Evolutionary conservation across 1,284 basidiomycete genomes (phyloP).

Genomic region (Cryptococcus deneoformans): DNA sequence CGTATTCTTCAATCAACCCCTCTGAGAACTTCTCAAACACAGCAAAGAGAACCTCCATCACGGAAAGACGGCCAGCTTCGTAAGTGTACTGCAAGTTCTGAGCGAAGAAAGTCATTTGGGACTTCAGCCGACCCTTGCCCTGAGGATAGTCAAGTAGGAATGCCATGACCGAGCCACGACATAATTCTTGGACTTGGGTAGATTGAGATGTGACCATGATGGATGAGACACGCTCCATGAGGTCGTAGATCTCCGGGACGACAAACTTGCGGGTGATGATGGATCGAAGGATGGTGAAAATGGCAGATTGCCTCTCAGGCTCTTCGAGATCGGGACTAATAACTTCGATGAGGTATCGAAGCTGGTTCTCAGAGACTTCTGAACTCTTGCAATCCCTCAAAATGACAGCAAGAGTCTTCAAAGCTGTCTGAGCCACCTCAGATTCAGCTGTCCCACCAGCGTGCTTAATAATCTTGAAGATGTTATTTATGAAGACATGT

Average conservation of each 20-base stretch:
- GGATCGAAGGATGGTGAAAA: constrained; percentile 88
- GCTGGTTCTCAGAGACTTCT: constrained; percentile 83
- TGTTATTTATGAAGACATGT: constrained; percentile 81
- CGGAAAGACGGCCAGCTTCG: constrained; percentile 86
- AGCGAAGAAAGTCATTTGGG: constrained; percentile 88
- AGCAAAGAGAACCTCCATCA: constrained; percentile 84
- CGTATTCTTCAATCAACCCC: constrained; percentile 71
- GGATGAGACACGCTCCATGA: constrained; percentile 93
- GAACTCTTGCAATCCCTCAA: constrained; percentile 79
- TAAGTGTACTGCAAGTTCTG: constrained; percentile 90
- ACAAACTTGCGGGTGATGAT: constrained; percentile 89
- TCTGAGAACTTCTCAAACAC: constrained; percentile 82
- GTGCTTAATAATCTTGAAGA: constrained; percentile 78
- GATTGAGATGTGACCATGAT: constrained; percentile 95
- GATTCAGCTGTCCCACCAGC: constrained; percentile 80
- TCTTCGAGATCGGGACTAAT: constrained; percentile 93
- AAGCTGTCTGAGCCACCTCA: constrained; percentile 81
- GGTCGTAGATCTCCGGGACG: constrained; percentile 94
- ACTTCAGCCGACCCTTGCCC: constrained; percentile 82
- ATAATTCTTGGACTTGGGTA: constrained; percentile 84
- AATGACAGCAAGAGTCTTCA: constrained; percentile 81
- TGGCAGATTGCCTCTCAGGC: constrained; percentile 75
- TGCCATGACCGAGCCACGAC: constrained; percentile 82
- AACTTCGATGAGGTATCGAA: constrained; percentile 81
- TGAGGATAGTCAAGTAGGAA: constrained; percentile 99